phyloP scores from a whole-genome alignment of 2,329 filamentous ascomycete genomes.

The Pseudogymnoascus sp. region DNA sequence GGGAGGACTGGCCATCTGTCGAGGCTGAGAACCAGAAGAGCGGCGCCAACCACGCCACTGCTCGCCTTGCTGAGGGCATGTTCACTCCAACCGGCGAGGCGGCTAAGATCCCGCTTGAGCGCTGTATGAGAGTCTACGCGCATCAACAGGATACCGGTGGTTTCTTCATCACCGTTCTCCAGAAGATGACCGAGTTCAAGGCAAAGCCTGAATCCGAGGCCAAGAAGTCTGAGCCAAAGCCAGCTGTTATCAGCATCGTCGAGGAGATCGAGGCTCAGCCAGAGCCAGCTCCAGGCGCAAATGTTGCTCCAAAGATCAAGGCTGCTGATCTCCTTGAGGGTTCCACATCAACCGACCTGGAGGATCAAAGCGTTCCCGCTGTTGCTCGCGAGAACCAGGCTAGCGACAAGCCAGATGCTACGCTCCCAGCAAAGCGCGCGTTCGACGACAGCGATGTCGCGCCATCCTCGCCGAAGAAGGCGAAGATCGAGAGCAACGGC shows the following conservation, averaged over 20 bases:
- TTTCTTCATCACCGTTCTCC: slow-evolving; percentile 93
- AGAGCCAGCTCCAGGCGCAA: slow-evolving; percentile 25
- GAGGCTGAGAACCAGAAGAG: slow-evolving; percentile 56
- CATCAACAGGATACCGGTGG: slow-evolving; percentile 94
- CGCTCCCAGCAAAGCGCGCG: slow-evolving; percentile 28
- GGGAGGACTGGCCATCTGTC: slow-evolving; percentile 76
- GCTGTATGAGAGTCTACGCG: slow-evolving; percentile 89
- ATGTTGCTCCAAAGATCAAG: slow-evolving; percentile 26
- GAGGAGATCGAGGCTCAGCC: slow-evolving; percentile 32
- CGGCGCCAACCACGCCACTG: slow-evolving; percentile 52
- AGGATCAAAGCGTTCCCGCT: slow-evolving; percentile 26
- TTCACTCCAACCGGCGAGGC: slow-evolving; percentile 57
- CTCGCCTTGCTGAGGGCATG: slow-evolving; percentile 70
- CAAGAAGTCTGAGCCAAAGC: slow-evolving; percentile 40
- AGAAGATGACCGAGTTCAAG: slow-evolving; percentile 83
- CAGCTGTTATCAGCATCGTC: slow-evolving; percentile 31
- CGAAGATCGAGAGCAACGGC: slow-evolving; percentile 35
- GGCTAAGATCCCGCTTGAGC: slow-evolving; percentile 67
- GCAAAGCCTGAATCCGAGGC: slow-evolving; percentile 60
- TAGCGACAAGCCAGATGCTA: slow-evolving; percentile 18
- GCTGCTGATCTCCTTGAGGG: slow-evolving; percentile 20
- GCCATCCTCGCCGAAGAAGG: slow-evolving; percentile 37
- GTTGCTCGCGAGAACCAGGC: slow-evolving; percentile 28
- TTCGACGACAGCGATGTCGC: slow-evolving; percentile 24
- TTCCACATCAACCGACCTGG: slow-evolving; percentile 21